phyloP scores from a whole-genome alignment of 805 yeast genomes.

The Wickerhamiella vanderwaltii region DNA sequence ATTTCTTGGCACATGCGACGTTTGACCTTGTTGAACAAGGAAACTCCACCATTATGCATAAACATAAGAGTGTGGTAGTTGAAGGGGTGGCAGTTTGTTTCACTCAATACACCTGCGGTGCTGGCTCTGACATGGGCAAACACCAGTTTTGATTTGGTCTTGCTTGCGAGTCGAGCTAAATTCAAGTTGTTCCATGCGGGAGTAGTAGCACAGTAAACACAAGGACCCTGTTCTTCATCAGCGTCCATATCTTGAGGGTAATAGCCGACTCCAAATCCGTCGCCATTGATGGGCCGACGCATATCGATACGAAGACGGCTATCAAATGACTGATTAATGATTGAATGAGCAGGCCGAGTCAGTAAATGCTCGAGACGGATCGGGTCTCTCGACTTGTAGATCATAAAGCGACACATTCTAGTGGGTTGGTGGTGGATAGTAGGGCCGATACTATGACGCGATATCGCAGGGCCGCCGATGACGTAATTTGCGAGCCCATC shows the following conservation, averaged over 20 bases:
- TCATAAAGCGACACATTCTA: slow-evolving; percentile 81
- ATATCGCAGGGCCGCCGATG: too few species aligned
- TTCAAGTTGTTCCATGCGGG: slow-evolving; percentile 93
- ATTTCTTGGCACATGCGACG: slow-evolving; percentile 58
- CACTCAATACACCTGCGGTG: slow-evolving; percentile 86
- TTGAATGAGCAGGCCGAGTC: slow-evolving; percentile 93
- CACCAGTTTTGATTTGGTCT: slow-evolving; percentile 71
- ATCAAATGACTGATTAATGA: slow-evolving; percentile 91
- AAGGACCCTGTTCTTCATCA: slow-evolving; percentile 57
- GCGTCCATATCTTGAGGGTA: slow-evolving; percentile 47
- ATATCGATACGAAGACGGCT: slow-evolving; percentile 76
- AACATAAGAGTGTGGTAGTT: slow-evolving; percentile 77
- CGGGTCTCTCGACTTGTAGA: slow-evolving; percentile 83
- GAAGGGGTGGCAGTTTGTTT: slow-evolving; percentile 96
- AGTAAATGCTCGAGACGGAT: slow-evolving; percentile 73
- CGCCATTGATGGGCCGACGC: slow-evolving; percentile 91
- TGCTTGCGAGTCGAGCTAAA: slow-evolving; percentile 70
- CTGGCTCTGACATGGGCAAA: slow-evolving; percentile 96
- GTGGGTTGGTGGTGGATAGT: too few species aligned
- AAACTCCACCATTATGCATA: slow-evolving; percentile 87
- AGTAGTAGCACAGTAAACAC: slow-evolving; percentile 87
- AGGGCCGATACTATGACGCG: too few species aligned
- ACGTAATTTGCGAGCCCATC: too few species aligned
- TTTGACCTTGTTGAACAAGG: slow-evolving; percentile 62
- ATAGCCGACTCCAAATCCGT: slow-evolving; percentile 96